phyloP scores from a whole-genome alignment of 352 stramenopile genomes.

The Pythium periplocum region DNA sequence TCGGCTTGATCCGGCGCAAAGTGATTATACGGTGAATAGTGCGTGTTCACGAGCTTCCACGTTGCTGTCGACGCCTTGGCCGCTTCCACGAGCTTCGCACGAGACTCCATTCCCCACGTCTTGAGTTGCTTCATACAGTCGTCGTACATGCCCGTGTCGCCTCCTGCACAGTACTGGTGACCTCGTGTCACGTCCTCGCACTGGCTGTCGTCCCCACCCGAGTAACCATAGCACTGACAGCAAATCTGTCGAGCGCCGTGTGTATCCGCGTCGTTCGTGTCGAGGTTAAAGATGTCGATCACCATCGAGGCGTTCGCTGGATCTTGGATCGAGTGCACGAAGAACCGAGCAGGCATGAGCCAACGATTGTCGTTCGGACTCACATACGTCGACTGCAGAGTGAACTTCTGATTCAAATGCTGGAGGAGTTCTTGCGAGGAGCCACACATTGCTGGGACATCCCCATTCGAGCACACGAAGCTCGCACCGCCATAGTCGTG shows the following conservation, averaged over 20 bases:
- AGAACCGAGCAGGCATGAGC: slow-evolving; percentile 75
- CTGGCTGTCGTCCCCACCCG: slow-evolving; percentile 42
- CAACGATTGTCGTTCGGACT: slow-evolving; percentile 77
- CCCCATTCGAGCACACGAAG: slow-evolving; percentile 53
- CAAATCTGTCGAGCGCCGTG: slow-evolving; percentile 69
- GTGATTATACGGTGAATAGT: slow-evolving; percentile 79
- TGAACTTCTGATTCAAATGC: slow-evolving; percentile 58
- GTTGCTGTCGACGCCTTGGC: slow-evolving; percentile 58
- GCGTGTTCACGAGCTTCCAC: slow-evolving; percentile 82
- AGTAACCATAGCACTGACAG: slow-evolving; percentile 78
- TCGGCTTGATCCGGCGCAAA: slow-evolving; percentile 36
- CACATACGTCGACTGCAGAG: slow-evolving; percentile 63
- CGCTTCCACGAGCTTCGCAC: slow-evolving; percentile 32
- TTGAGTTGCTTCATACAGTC: slow-evolving; percentile 64
- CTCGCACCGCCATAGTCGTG: slow-evolving; percentile 81
- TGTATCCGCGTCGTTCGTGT: slow-evolving; percentile 59
- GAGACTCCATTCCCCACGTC: slow-evolving; percentile 50
- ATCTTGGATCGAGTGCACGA: slow-evolving; percentile 52
- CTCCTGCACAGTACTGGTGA: slow-evolving; percentile 45
- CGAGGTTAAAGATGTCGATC: slow-evolving; percentile 81
- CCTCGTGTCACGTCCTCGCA: slow-evolving; percentile 60
- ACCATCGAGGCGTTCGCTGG: slow-evolving; percentile 26
- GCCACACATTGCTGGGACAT: slow-evolving; percentile 33
- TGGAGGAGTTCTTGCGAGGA: slow-evolving; percentile 41
- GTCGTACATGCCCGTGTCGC: slow-evolving; percentile 58